Conservation (phyloP, 305 asterid genomes). For the Fraxinus xanthoxyloides region DNA sequence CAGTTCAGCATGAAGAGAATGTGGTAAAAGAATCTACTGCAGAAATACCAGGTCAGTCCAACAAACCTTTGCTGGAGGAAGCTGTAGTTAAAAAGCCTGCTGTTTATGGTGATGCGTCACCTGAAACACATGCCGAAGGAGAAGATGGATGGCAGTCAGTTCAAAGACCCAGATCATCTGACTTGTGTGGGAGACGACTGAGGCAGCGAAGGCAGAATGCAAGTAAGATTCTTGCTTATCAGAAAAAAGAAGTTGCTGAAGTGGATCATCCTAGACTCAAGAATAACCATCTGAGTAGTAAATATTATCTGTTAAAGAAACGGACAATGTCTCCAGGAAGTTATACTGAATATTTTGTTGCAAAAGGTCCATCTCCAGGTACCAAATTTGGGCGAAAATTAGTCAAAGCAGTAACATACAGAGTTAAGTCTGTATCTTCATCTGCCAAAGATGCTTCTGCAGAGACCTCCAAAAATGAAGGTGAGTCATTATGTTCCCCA, state of each 20-base stretch:
- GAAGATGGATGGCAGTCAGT: constrained; percentile 99
- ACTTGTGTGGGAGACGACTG: constrained; percentile 60
- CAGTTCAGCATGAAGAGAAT: constrained; percentile 44
- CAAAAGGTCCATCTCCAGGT: constrained; percentile 63
- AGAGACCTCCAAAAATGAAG: constrained; percentile 47
- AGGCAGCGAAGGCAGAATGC: constrained; percentile 73
- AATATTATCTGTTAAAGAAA: constrained; percentile 70
- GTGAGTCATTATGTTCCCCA: constrained; percentile 41
- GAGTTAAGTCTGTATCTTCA: constrained; percentile 77
- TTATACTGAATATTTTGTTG: constrained; percentile 71
- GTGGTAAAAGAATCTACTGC: constrained; percentile 36
- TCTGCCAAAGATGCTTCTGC: constrained; percentile 45
- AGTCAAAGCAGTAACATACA: constrained; percentile 76
- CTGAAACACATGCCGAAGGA: constrained; percentile 67
- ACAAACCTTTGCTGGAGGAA: constrained; percentile 41
- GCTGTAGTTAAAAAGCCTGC: constrained; percentile 30
- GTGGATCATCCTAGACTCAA: constrained; percentile 53
- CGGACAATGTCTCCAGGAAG: constrained; percentile 64
- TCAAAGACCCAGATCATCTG: constrained; percentile 84
- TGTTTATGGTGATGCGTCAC: constrained; percentile 39
- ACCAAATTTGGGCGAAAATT: constrained; percentile 73
- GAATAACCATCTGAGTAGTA: constrained; percentile 64
- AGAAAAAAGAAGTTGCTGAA: constrained; percentile 74
- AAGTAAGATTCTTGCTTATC: constrained; percentile 60
- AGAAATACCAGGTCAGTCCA: constrained; percentile 38